Percentiles rank a stretch among this genome's conserved stretches.
These are phyloP conservation scores for Termitomyces titanicus DNA, from an alignment of 768 basidiomycete genomes.

Conservation along the genomic window DNA sequence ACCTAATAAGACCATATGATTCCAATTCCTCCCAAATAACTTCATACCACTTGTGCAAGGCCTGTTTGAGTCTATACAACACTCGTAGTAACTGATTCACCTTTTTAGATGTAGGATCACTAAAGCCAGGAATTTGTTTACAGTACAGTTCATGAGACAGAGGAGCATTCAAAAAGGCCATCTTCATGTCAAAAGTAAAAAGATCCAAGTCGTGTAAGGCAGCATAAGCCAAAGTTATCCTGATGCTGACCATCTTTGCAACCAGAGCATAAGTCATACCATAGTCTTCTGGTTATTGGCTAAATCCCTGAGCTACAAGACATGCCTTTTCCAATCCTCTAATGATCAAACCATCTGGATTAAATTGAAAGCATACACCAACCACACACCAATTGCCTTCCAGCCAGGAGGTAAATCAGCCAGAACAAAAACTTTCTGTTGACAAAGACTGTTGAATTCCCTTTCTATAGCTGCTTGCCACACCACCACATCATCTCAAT, in stretches of 20 bases:
- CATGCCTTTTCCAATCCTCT: constrained; percentile 25
- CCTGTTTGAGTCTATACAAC: neutral
- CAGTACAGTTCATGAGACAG: constrained; percentile 17
- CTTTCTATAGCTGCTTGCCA: constrained; percentile 23
- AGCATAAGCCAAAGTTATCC: constrained; percentile 22
- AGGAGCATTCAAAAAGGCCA: constrained; percentile 22
- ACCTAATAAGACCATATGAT: constrained; percentile 12
- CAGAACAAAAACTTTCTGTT: constrained; percentile 24
- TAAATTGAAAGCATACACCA: constrained; percentile 36
- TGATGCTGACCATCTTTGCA: constrained; percentile 18
- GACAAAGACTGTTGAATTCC: constrained; percentile 17
- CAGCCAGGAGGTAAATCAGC: constrained; percentile 20
- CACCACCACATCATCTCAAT: constrained; percentile 10
- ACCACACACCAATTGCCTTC: constrained; percentile 25
- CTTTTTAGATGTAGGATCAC: constrained; percentile 2
- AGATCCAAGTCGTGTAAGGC: constrained; percentile 18
- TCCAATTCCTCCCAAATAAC: constrained; percentile 6
- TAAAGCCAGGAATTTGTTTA: constrained; percentile 19
- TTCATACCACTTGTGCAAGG: neutral
- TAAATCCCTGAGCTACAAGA: constrained; percentile 22
- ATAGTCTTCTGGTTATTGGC: constrained; percentile 29
- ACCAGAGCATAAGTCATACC: constrained; percentile 31
- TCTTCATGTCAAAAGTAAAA: constrained; percentile 25
- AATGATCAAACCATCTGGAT: constrained; percentile 29
- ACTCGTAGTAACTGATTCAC: constrained; percentile 16